These are phyloP conservation scores for Salix brachista DNA, from an alignment of 345 rosid genomes.

Conservation along the genomic window DNA sequence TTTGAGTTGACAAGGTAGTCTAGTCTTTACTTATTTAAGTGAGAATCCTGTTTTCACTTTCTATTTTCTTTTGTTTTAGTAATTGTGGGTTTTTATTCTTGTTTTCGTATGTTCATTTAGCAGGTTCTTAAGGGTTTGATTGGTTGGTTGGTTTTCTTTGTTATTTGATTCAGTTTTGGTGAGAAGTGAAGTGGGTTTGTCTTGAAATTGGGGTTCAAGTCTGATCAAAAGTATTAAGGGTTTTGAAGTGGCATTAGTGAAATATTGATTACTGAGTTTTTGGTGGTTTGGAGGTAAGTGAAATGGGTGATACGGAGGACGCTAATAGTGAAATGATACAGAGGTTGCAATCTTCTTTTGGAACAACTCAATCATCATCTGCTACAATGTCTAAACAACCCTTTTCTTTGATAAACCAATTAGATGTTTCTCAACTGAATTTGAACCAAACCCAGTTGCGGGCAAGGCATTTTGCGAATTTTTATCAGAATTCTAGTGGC, in stretches of 20 bases:
- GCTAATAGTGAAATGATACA: constrained; percentile 60
- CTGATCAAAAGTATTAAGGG: background rate
- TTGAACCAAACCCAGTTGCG: constrained; percentile 49
- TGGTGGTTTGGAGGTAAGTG: background rate
- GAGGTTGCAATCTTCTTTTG: constrained; percentile 62
- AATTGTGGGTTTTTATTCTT: background rate
- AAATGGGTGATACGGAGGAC: constrained; percentile 70
- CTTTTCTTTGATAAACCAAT: constrained; percentile 41
- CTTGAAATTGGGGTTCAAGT: constrained; percentile 11
- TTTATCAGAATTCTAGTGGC: constrained; percentile 37
- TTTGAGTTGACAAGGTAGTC: constrained; percentile 10
- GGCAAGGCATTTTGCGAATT: constrained; percentile 49
- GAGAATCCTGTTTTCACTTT: constrained; percentile 9
- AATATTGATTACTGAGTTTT: background rate
- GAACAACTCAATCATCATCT: constrained; percentile 36
- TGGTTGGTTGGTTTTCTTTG: background rate
- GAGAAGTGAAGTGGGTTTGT: constrained; percentile 13
- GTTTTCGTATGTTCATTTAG: background rate
- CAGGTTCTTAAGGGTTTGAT: background rate
- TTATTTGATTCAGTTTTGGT: constrained; percentile 17
- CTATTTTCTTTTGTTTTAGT: background rate
- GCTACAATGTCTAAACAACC: constrained; percentile 47
- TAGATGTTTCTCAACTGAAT: constrained; percentile 51
- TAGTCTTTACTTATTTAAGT: constrained; percentile 15
- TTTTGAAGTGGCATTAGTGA: constrained; percentile 2